Evolutionary conservation across 495 filamentous ascomycete species (phyloP).

Genomic region (Xylaria castorea): DNA sequence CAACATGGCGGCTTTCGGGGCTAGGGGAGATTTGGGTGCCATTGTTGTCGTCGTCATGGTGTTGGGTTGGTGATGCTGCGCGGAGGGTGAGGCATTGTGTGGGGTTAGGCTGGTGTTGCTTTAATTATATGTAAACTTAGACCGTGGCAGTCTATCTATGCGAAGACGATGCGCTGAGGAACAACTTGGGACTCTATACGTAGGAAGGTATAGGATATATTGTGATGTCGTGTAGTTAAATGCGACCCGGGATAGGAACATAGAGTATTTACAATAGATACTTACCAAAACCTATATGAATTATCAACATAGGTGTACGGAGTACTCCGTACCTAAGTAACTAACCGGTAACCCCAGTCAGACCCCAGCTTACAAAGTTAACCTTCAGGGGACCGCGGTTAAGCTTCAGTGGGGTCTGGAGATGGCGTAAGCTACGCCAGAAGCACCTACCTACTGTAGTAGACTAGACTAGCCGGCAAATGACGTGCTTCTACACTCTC

Average conservation of each 20-base stretch:
- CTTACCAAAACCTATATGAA: too few relatives aligned
- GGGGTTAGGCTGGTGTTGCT: background rate
- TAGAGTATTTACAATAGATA: background rate
- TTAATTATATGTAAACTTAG: background rate
- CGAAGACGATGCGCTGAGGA: background rate
- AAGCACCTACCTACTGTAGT: too few relatives aligned
- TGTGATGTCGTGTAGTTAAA: background rate
- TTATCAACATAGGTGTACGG: too few relatives aligned
- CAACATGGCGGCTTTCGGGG: conserved; percentile 25
- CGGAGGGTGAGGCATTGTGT: conserved; percentile 26
- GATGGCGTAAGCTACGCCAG: background rate
- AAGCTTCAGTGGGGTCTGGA: background rate
- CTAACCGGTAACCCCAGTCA: background rate
- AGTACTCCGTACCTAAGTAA: too few relatives aligned
- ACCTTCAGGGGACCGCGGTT: background rate
- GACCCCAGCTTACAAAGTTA: background rate
- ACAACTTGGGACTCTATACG: background rate
- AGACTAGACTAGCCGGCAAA: background rate
- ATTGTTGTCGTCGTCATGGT: conserved; percentile 25
- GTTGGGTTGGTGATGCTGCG: background rate
- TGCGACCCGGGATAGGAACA: background rate
- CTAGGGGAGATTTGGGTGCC: conserved; percentile 28
- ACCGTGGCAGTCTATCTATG: background rate
- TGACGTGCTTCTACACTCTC: conserved; percentile 19
- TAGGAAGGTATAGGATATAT: background rate